phyloP scores from a whole-genome alignment of 495 filamentous ascomycete genomes.

The Aspergillus bridgeri region DNA sequence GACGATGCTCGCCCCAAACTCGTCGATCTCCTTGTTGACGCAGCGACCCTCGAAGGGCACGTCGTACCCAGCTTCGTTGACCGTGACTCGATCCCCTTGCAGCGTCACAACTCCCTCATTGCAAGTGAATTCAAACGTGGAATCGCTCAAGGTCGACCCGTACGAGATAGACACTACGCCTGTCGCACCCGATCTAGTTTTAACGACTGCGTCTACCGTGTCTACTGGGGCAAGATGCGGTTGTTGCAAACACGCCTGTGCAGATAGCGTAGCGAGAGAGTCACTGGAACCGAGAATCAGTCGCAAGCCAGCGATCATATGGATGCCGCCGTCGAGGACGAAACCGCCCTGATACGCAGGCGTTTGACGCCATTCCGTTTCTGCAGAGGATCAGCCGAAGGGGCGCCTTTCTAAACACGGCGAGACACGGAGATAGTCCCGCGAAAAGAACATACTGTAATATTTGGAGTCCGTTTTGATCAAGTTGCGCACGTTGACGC shows the following conservation, averaged over 20 bases:
- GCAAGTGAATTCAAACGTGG: constrained; percentile 51
- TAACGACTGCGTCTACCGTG: constrained; percentile 62
- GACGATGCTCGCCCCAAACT: constrained; percentile 58
- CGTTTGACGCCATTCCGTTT: constrained; percentile 71
- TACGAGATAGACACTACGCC: constrained; percentile 61
- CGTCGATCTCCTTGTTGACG: constrained; percentile 63
- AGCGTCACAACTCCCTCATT: constrained; percentile 52
- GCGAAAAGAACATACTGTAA: constrained; percentile 38
- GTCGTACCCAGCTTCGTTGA: constrained; percentile 49
- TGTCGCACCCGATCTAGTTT: constrained; percentile 57
- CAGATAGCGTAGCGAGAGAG: constrained; percentile 46
- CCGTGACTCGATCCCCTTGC: constrained; percentile 50
- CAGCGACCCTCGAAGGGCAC: constrained; percentile 55
- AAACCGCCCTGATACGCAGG: constrained; percentile 77
- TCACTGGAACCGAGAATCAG: constrained; percentile 53
- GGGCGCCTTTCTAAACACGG: not conserved
- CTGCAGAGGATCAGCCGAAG: constrained; percentile 19
- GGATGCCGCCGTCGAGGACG: constrained; percentile 73
- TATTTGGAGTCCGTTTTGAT: constrained; percentile 58
- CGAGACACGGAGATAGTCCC: not conserved
- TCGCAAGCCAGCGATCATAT: constrained; percentile 62
- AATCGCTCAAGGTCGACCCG: constrained; percentile 58
- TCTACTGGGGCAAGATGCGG: constrained; percentile 70
- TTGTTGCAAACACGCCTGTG: constrained; percentile 56
- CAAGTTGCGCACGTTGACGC: constrained; percentile 50